phyloP scores from a whole-genome alignment of 2,329 filamentous ascomycete genomes.

The Curvularia hawaiiensis region DNA sequence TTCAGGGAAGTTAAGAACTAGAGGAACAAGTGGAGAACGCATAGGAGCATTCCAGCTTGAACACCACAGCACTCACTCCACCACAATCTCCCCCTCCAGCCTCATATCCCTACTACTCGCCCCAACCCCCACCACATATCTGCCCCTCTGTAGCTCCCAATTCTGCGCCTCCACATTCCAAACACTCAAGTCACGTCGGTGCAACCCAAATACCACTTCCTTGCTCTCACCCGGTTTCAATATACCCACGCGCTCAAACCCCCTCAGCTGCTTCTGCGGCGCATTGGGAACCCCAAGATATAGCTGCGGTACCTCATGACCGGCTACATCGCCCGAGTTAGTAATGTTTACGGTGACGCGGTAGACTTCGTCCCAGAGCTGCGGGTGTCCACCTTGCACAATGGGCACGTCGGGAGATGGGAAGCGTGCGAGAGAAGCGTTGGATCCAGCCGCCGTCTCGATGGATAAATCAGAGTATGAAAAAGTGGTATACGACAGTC shows the following conservation, averaged over 20 bases:
- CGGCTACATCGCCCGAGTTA: conserved; percentile 68
- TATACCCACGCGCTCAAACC: conserved; percentile 73
- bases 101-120: conserved; percentile 45
- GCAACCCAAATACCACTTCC: conserved; percentile 69
- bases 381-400: conserved; percentile 44
- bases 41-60: too few species aligned
- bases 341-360: conserved; percentile 67
- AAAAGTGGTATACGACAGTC: conserved; percentile 77
- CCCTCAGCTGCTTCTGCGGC: conserved; percentile 67
- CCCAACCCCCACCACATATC: conserved; percentile 41
- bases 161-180: conserved; percentile 80
- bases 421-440: conserved; percentile 24
- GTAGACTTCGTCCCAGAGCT: conserved; percentile 71
- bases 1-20: too few species aligned
- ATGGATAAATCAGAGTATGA: conserved; percentile 68
- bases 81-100: conserved; percentile 23
- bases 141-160: conserved; percentile 63
- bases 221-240: conserved; percentile 68
- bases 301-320: conserved; percentile 75
- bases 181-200: conserved; percentile 79
- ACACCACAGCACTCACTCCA: background rate
- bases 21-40: too few species aligned
- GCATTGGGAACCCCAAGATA: conserved; percentile 70
- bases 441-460: conserved; percentile 52
- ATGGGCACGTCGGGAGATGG: conserved; percentile 20